Evolutionary conservation across 352 stramenopile species (phyloP).

Genomic region (Globisporangium perplexum): DNA sequence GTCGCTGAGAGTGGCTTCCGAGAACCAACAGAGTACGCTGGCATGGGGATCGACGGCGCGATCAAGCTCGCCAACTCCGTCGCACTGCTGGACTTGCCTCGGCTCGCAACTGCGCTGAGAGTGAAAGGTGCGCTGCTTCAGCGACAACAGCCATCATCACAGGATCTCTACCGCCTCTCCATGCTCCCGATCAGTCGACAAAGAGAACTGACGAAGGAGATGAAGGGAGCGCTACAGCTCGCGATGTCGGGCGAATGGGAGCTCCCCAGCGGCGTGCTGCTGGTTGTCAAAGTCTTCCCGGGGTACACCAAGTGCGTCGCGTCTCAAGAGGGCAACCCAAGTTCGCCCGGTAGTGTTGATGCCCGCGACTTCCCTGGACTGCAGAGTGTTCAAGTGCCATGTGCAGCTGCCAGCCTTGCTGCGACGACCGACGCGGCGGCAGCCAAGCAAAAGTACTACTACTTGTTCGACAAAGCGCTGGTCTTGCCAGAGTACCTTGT

Average conservation of each 20-base stretch:
- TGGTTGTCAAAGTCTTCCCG: slow-evolving; percentile 84
- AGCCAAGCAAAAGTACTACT: slow-evolving; percentile 63
- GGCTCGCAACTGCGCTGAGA: slow-evolving; percentile 21
- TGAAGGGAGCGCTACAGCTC: slow-evolving; percentile 37
- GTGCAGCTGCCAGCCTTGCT: not conserved
- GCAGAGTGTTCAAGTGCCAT: slow-evolving; percentile 48
- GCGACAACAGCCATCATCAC: slow-evolving; percentile 10
- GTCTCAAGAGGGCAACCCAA: slow-evolving; percentile 4
- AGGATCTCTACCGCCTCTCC: slow-evolving; percentile 15
- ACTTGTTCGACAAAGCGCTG: slow-evolving; percentile 73
- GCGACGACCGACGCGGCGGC: slow-evolving; percentile 1
- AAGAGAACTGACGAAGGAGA: slow-evolving; percentile 21
- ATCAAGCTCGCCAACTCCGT: slow-evolving; percentile 80
- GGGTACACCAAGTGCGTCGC: slow-evolving; percentile 47
- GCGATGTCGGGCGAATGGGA: slow-evolving; percentile 37
- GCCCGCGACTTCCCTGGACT: slow-evolving; percentile 31
- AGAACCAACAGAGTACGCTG: slow-evolving; percentile 36
- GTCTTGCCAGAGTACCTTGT: slow-evolving; percentile 85
- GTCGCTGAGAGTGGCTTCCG: slow-evolving; percentile 69
- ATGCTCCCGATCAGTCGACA: slow-evolving; percentile 18
- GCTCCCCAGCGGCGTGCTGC: slow-evolving; percentile 35
- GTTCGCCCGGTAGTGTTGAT: slow-evolving; percentile 6
- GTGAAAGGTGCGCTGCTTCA: slow-evolving; percentile 19
- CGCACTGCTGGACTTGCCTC: slow-evolving; percentile 39
- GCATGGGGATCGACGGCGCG: slow-evolving; percentile 40